Conservation (phyloP, 2,329 filamentous ascomycete genomes). For the Aspergillus pseudoterreus region DNA sequence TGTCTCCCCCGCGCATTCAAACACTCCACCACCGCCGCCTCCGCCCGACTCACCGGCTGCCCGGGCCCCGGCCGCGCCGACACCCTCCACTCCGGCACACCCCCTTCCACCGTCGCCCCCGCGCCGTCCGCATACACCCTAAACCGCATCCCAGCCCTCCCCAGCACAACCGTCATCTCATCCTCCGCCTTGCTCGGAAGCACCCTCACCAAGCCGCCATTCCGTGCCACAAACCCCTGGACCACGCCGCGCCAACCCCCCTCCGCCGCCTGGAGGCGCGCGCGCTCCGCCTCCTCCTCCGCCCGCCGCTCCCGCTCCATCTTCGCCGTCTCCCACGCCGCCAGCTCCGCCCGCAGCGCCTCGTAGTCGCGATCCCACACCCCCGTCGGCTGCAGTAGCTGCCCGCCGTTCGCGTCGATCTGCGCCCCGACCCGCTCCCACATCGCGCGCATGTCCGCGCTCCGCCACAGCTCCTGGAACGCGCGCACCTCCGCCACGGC, state of each 20-base stretch:
- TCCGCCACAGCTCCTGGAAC: slow-evolving; percentile 40
- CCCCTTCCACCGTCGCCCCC: slow-evolving; percentile 9
- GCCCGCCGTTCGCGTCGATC: slow-evolving; percentile 35
- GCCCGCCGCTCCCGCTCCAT: slow-evolving; percentile 22
- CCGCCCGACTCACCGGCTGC: slow-evolving; percentile 29
- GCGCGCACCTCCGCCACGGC: slow-evolving; percentile 35
- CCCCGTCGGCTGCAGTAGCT: slow-evolving; percentile 32
- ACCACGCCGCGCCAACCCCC: slow-evolving; percentile 32
- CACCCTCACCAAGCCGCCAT: slow-evolving; percentile 28
- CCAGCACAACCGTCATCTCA: slow-evolving; percentile 26
- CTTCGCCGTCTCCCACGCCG: slow-evolving; percentile 24
- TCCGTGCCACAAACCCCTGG: slow-evolving; percentile 26
- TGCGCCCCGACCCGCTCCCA: slow-evolving; percentile 36
- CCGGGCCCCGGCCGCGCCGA: slow-evolving; percentile 21
- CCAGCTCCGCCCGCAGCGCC: slow-evolving; percentile 28
- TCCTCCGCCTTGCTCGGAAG: slow-evolving; percentile 19
- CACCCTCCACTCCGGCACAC: slow-evolving; percentile 33
- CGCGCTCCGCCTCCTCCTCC: slow-evolving; percentile 29
- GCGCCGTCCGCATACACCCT: slow-evolving; percentile 19
- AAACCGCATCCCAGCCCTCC: slow-evolving; percentile 33
- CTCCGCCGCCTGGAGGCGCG: slow-evolving; percentile 23
- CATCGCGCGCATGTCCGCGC: slow-evolving; percentile 36
- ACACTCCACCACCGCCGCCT: slow-evolving; percentile 31
- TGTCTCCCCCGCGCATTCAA: slow-evolving; percentile 33
- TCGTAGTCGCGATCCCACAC: slow-evolving; percentile 43